Evolutionary conservation across 495 filamentous ascomycete genomes (phyloP), one percentile per base, ranked within the genome.

Genomic region (Paragyromitra xinjiangensis): DNA sequence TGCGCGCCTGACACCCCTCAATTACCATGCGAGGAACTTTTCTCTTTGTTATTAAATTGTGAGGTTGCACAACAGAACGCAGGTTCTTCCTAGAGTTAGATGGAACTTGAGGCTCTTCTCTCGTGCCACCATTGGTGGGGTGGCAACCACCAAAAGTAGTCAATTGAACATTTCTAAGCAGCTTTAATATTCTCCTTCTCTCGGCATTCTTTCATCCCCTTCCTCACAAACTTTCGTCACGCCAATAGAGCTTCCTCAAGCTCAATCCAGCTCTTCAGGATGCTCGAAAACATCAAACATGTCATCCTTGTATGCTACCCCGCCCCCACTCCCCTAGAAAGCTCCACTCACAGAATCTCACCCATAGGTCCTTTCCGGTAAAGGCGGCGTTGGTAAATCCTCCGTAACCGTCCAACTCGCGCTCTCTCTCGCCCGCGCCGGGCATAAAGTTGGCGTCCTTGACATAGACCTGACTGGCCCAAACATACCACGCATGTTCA

Each of bases 381-480:
- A 99, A 87, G 95, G 95, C 71, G 95, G 95, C 51, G 95, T 99
- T 14, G 95, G 95, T 24, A 99, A 99, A 87, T 99, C 95, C 69
- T 97, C 94, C 61, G 89, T 97, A 6, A 98, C 95, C 12, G 94
- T 94, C 3, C 96, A 98, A 83, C 91, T 99, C 9, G 95, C 95
- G 6, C 90, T 98, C 53, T 92, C 95, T 5, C 91, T 99, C 63
- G 91, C 92, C 3, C 90, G 93, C 92, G 78, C 89, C 93, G 85
- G 92, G 90, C 7, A 78, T 19, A 80, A 71, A 61, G 95, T 98
- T 68, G 95, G 96, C 16, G 93, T 99, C 40, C 93, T 99, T 71
- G 95, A 99, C 83, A 90, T 98, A 82, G 95, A 99, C 83, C 89
- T 99, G 50, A 98, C 96, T 4, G 95, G 95, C 16, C 95, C 95